These are phyloP conservation scores for Basidiobolus meristosporus DNA, from an alignment of 371 early-diverging fungal species.

Conservation along the genomic window DNA sequence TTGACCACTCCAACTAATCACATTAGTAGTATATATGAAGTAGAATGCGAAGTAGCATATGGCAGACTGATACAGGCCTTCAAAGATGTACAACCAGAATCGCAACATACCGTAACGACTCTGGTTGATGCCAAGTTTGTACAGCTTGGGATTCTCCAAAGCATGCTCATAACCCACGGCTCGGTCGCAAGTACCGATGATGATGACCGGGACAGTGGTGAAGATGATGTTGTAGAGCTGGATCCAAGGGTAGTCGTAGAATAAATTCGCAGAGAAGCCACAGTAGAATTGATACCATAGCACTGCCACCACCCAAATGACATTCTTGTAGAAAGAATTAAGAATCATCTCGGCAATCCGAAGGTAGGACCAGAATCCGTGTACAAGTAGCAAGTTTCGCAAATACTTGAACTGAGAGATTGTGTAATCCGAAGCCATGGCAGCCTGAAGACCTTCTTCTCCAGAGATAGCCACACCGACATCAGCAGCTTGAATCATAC, in stretches of 20 bases:
- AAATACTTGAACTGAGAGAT: conserved; percentile 83
- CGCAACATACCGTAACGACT: conserved; percentile 28
- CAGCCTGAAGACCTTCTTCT: conserved; percentile 80
- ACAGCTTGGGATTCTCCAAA: conserved; percentile 37
- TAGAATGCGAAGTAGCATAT: conserved; percentile 38
- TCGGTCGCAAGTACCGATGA: conserved; percentile 36
- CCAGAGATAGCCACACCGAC: conserved; percentile 90
- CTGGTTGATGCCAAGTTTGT: conserved; percentile 36
- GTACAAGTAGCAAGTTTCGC: conserved; percentile 51
- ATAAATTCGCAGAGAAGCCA: conserved; percentile 59
- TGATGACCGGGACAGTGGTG: conserved; percentile 45
- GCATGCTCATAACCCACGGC: conserved; percentile 29
- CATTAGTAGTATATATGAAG: conserved; percentile 15
- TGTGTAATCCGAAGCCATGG: conserved; percentile 80
- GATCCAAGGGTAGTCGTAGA: conserved; percentile 73
- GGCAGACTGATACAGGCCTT: conserved; percentile 50
- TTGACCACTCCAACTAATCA: conserved; percentile 12
- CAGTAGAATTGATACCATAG: conserved; percentile 75
- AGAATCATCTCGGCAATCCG: conserved; percentile 78
- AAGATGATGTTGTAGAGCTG: conserved; percentile 65
- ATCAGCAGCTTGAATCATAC: conserved; percentile 87
- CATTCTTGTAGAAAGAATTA: conserved; percentile 86
- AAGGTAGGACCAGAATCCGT: conserved; percentile 80
- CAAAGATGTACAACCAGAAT: conserved; percentile 42
- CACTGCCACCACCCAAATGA: conserved; percentile 64